Percentiles rank a stretch among this genome's conserved stretches.
These are phyloP conservation scores for Trypanosoma avium DNA, from an alignment of 208 protist genomes.

Conservation along the genomic window DNA sequence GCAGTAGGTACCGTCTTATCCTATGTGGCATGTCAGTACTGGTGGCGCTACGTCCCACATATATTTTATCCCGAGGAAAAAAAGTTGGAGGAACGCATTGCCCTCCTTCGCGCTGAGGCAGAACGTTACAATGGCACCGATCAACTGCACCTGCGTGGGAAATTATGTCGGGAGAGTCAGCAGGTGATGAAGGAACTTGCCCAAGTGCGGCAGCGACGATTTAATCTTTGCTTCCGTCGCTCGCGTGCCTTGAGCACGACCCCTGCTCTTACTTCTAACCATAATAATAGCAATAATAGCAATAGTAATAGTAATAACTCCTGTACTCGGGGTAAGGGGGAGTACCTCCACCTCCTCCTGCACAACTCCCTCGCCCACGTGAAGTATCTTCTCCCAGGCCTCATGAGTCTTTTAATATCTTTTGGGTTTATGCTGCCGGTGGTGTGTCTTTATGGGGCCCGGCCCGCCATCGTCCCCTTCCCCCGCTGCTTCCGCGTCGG, in stretches of 20 bases:
- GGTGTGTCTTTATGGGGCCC: conserved; percentile 27
- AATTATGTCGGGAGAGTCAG: conserved; percentile 30
- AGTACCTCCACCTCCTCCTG: too few relatives aligned
- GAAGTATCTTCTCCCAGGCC: conserved; percentile 20
- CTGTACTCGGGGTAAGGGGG: too few relatives aligned
- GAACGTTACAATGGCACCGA: conserved; percentile 28
- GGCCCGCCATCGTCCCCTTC: conserved; percentile 18
- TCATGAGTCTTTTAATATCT: conserved; percentile 41
- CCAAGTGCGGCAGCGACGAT: conserved; percentile 29
- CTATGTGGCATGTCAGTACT: conserved; percentile 37
- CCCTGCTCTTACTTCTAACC: neutral
- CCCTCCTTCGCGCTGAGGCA: conserved; percentile 36
- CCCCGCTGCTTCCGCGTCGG: conserved; percentile 16
- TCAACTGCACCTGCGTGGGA: conserved; percentile 41
- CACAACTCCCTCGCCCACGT: conserved; percentile 11
- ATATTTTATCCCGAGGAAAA: conserved; percentile 49
- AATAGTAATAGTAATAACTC: too few relatives aligned
- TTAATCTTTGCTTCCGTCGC: conserved; percentile 5
- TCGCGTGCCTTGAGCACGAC: too few relatives aligned
- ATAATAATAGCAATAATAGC: too few relatives aligned
- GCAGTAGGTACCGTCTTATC: conserved; percentile 31
- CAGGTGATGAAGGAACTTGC: conserved; percentile 36
- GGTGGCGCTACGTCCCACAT: conserved; percentile 37
- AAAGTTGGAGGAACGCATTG: conserved; percentile 36
- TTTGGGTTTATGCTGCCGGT: conserved; percentile 32